Evolutionary conservation across 805 yeast genomes (phyloP).

Genomic region (Candida ulmi): DNA sequence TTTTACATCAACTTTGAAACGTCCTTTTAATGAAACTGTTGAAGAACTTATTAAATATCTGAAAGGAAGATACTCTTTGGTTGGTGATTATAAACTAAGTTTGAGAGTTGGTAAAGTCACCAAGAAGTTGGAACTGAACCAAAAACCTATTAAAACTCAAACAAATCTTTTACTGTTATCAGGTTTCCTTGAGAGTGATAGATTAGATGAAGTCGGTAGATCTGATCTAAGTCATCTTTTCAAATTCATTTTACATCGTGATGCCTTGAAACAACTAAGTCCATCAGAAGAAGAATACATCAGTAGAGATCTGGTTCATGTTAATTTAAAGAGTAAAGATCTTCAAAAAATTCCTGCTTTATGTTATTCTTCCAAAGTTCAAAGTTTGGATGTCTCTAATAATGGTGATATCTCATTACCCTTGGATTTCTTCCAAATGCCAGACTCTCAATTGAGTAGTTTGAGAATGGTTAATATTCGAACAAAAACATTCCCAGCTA

Average conservation of each 20-base stretch:
- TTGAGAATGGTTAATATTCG: constrained; percentile 70
- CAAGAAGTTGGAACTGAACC: constrained; percentile 65
- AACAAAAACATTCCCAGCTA: constrained; percentile 66
- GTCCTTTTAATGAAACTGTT: constrained; percentile 73
- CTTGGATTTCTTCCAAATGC: constrained; percentile 71
- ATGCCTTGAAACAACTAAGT: constrained; percentile 52
- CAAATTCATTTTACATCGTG: constrained; percentile 68
- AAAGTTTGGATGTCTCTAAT: constrained; percentile 73
- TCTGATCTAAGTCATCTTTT: constrained; percentile 80
- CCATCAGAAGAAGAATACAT: constrained; percentile 68
- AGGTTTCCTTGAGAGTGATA: constrained; percentile 78
- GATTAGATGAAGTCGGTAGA: constrained; percentile 70
- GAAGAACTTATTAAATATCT: constrained; percentile 65
- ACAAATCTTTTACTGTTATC: constrained; percentile 63
- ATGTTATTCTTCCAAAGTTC: constrained; percentile 77
- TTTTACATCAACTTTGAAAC: constrained; percentile 72
- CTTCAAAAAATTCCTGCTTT: constrained; percentile 81
- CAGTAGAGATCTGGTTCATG: constrained; percentile 62
- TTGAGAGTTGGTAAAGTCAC: constrained; percentile 71
- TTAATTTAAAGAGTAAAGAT: constrained; percentile 65
- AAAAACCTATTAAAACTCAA: constrained; percentile 75
- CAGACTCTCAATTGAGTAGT: constrained; percentile 64
- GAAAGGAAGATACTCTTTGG: constrained; percentile 69
- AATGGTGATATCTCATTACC: constrained; percentile 86
- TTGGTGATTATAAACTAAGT: constrained; percentile 70